phyloP scores from a whole-genome alignment of 192 early-diverging fungal species.

The Coemansia sp. region DNA sequence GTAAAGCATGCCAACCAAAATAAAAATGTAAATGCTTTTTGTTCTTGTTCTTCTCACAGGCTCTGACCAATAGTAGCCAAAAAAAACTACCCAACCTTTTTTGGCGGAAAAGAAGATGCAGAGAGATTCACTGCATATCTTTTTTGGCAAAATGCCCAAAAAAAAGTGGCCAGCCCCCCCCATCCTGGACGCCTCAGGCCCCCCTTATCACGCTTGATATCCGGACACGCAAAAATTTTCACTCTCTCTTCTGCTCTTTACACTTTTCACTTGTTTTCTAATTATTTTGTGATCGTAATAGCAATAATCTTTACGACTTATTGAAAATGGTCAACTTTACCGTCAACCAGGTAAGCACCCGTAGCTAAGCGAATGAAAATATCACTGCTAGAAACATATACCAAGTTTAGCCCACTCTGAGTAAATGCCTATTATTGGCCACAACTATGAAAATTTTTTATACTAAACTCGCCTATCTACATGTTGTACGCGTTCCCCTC shows the following conservation, averaged over 20 bases:
- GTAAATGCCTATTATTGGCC: neutral
- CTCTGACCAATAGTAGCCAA: neutral
- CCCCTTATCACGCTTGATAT: neutral
- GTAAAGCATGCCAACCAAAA: neutral
- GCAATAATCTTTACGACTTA: neutral
- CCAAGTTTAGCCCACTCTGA: neutral
- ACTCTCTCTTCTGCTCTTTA: neutral
- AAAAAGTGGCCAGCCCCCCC: neutral
- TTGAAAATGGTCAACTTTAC: slow-evolving; percentile 55
- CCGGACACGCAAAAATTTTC: neutral
- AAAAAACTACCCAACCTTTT: neutral
- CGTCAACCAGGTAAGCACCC: slow-evolving; percentile 49
- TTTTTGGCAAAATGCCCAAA: neutral
- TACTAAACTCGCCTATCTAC: neutral
- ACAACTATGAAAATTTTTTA: neutral
- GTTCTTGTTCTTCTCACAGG: neutral
- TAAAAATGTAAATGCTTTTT: neutral
- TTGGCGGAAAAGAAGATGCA: neutral
- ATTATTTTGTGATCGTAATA: neutral
- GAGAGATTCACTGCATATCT: neutral
- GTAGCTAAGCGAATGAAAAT: neutral
- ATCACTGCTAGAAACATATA: neutral
- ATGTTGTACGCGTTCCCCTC: neutral
- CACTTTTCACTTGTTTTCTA: neutral
- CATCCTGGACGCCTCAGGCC: neutral